phyloP scores from a whole-genome alignment of 106 monocot genomes.

The Posidonia australis region DNA sequence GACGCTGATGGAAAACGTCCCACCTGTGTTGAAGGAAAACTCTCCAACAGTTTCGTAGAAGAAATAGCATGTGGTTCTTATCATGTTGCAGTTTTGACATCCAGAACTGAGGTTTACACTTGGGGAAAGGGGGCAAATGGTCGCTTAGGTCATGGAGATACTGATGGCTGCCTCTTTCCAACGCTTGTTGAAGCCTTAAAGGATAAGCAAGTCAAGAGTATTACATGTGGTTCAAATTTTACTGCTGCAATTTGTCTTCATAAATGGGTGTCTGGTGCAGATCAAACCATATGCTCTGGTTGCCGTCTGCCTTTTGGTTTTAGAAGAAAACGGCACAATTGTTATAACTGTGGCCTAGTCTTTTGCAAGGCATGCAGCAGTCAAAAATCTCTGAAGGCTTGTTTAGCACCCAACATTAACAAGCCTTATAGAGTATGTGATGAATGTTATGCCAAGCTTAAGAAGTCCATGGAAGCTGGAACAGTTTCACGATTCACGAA shows the following conservation, averaged over 20 bases:
- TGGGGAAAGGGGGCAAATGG: slow-evolving; percentile 72
- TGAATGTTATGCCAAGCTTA: slow-evolving; percentile 36
- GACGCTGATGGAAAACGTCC: slow-evolving; percentile 45
- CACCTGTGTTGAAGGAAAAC: slow-evolving; percentile 41
- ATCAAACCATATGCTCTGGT: slow-evolving; percentile 45
- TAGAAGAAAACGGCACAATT: slow-evolving; percentile 52
- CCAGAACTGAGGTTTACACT: slow-evolving; percentile 60
- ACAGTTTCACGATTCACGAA: slow-evolving; percentile 20
- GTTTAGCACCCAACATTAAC: slow-evolving; percentile 38
- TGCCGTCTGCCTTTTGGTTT: slow-evolving; percentile 43
- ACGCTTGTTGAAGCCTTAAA: slow-evolving; percentile 59
- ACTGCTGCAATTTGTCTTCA: slow-evolving; percentile 67
- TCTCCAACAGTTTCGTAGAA: slow-evolving; percentile 46
- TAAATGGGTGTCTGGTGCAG: slow-evolving; percentile 57
- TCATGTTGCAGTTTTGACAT: slow-evolving; percentile 64
- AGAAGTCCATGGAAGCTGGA: slow-evolving; percentile 20
- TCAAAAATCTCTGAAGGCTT: slow-evolving; percentile 36
- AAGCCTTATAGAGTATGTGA: slow-evolving; percentile 56
- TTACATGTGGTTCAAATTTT: slow-evolving; percentile 64
- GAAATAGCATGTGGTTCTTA: slow-evolving; percentile 63
- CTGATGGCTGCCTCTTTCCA: slow-evolving; percentile 32
- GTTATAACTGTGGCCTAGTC: slow-evolving; percentile 47
- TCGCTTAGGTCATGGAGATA: slow-evolving; percentile 62
- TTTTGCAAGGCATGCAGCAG: slow-evolving; percentile 50
- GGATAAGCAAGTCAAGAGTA: slow-evolving; percentile 59